These are phyloP conservation scores for Backusella luteola DNA, from an alignment of 192 early-diverging fungal species.

Conservation along the genomic window DNA sequence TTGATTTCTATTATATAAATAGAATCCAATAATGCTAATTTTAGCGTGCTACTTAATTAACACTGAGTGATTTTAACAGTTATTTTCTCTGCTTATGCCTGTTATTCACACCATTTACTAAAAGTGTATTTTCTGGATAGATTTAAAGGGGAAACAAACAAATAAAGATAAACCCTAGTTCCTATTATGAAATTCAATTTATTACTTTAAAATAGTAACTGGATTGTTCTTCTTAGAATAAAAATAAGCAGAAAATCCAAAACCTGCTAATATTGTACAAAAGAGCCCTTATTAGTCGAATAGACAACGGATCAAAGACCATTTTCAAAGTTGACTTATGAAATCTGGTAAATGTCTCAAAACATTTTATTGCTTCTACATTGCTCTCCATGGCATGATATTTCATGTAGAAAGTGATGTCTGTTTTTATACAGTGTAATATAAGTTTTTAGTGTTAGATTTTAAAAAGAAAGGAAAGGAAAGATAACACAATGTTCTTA, in stretches of 20 bases:
- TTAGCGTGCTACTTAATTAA: neutral
- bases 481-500: too few species aligned
- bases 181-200: slow-evolving; percentile 4
- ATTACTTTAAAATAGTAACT: neutral
- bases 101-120: neutral
- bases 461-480: neutral
- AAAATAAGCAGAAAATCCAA: neutral
- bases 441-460: neutral
- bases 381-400: neutral
- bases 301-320: neutral
- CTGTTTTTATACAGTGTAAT: neutral
- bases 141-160: neutral
- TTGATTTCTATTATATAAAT: neutral
- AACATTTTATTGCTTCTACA: neutral
- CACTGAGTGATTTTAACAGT: neutral
- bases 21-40: neutral
- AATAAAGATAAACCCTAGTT: neutral
- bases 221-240: neutral
- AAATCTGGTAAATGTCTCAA: neutral
- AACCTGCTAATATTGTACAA: neutral
- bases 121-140: neutral
- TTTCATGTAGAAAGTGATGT: neutral
- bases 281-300: neutral
- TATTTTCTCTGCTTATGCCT: neutral
- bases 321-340: neutral